Evolutionary conservation across 163 green algal genomes (phyloP), one percentile per base, ranked within the genome.

Genomic region (Picocystis sp.): DNA sequence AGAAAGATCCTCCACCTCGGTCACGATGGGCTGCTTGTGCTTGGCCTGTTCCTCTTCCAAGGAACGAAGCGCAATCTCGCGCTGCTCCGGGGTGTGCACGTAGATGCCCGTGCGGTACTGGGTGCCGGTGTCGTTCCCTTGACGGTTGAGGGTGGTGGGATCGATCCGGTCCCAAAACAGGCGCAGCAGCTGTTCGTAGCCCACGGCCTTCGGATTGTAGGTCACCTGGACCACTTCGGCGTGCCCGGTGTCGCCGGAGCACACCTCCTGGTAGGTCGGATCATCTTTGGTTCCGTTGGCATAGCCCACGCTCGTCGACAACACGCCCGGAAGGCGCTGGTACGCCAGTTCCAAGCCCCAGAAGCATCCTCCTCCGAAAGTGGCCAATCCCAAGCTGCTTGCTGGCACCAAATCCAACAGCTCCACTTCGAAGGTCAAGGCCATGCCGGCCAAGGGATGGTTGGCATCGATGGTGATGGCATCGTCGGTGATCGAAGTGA

Each of bases 271-370:
- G 57, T 92, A 92, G 5, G 60, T 84, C 17, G 82, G 81, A 13
- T 71, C 61, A 3, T 62, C n/a, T 17, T 46, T 66, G 25, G 34
- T 13, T 34, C 77, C 79, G 35, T 73, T 66, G 47, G 71, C 82
- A 65, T 87, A 88, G 12, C 80, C 79, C 9, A 83, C 75, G 11
- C 24, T 70, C 1, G 81, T 90, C 22, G 70, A 63, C 3, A 65
- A 51, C 6, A 92, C 81, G 35, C 81, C 81, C 1, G 76, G 75
- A n/a, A 86, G 73, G n/a, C 78, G 59, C 51, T 67, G 43, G 55
- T 73, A 84, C 1, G 73, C 75, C 3, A 89, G 70, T 66, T 93
- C 73, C 35, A 88, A 44, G 12, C 81, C 78, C 82, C 81, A 88
- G 61, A 88, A 88, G 61, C 81, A 90, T 5, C 80, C 75, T 25